Evolutionary conservation across 1,139 yeast genomes (phyloP).

Genomic region (Sugiyamaella grinbergsii): DNA sequence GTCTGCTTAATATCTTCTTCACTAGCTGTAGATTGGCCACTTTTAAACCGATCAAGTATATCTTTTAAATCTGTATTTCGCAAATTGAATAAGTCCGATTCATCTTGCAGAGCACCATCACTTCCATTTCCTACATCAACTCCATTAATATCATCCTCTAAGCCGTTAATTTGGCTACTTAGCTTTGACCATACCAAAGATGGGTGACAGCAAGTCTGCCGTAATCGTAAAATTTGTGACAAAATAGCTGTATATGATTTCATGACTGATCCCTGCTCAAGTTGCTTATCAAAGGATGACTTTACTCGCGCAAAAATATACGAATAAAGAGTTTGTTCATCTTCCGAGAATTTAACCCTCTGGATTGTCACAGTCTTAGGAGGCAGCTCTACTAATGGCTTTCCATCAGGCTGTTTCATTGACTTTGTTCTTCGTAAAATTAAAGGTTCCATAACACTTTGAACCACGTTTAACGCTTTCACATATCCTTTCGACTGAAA

Average conservation of each 20-base stretch:
- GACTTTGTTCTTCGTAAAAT: slow-evolving; percentile 82
- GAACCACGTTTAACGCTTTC: slow-evolving; percentile 79
- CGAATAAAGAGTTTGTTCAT: slow-evolving; percentile 67
- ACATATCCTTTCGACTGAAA: slow-evolving; percentile 71
- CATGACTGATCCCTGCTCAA: slow-evolving; percentile 66
- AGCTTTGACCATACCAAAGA: slow-evolving; percentile 54
- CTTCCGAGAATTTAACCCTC: slow-evolving; percentile 62
- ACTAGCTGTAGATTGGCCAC: neutral
- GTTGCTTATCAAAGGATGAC: slow-evolving; percentile 63
- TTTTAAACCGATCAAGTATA: slow-evolving; percentile 31
- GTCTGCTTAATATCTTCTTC: slow-evolving; percentile 23
- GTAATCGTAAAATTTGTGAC: slow-evolving; percentile 76
- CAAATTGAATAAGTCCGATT: slow-evolving; percentile 25
- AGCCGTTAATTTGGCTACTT: slow-evolving; percentile 27
- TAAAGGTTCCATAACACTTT: slow-evolving; percentile 81
- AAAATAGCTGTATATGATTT: slow-evolving; percentile 77
- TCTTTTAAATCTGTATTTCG: slow-evolving; percentile 34
- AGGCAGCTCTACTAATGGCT: slow-evolving; percentile 75
- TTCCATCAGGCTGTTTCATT: slow-evolving; percentile 76
- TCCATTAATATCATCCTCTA: slow-evolving; percentile 21
- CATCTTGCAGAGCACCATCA: slow-evolving; percentile 18
- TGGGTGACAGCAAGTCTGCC: slow-evolving; percentile 90
- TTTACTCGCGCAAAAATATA: slow-evolving; percentile 73
- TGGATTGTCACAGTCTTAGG: slow-evolving; percentile 72
- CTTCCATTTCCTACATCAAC: slow-evolving; percentile 19